Evolutionary conservation across 2,329 filamentous ascomycete genomes (phyloP).

Genomic region (Fusarium agapanthi): DNA sequence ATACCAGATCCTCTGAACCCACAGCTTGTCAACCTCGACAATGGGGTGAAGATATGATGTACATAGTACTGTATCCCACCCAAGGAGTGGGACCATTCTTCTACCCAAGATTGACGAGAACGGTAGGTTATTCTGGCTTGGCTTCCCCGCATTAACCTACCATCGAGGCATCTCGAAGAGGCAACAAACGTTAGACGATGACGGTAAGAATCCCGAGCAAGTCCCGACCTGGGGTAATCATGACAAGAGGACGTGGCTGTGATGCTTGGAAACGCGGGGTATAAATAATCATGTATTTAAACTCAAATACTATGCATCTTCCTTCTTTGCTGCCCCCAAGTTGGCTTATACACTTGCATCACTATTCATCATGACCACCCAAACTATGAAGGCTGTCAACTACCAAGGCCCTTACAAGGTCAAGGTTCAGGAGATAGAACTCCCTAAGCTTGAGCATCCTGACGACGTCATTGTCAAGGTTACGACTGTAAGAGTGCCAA

Average conservation of each 20-base stretch:
- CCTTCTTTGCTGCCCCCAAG: neutral
- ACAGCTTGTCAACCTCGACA: neutral
- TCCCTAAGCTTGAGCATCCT: constrained; percentile 68
- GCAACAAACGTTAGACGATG: constrained; percentile 1
- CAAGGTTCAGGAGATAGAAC: constrained; percentile 66
- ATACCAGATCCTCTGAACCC: neutral
- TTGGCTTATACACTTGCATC: neutral
- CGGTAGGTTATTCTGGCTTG: neutral
- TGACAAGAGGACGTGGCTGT: constrained; percentile 2
- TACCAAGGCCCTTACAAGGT: constrained; percentile 70
- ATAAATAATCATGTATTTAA: constrained; percentile 1
- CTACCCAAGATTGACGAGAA: neutral
- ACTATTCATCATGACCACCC: constrained; percentile 29
- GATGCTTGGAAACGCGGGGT: constrained; percentile 18
- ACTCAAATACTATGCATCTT: neutral
- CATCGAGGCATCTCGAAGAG: constrained; percentile 21
- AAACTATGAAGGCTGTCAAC: constrained; percentile 68
- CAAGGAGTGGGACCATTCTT: neutral
- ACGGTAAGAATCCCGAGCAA: constrained; percentile 19
- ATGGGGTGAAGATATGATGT: neutral
- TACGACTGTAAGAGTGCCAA: constrained; percentile 60
- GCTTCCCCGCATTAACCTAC: constrained; percentile 22
- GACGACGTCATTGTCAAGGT: constrained; percentile 73
- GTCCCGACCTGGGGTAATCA: constrained; percentile 4
- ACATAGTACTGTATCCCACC: neutral